Conservation (phyloP, 2,329 filamentous ascomycete genomes). For the Colletotrichum sp. region DNA sequence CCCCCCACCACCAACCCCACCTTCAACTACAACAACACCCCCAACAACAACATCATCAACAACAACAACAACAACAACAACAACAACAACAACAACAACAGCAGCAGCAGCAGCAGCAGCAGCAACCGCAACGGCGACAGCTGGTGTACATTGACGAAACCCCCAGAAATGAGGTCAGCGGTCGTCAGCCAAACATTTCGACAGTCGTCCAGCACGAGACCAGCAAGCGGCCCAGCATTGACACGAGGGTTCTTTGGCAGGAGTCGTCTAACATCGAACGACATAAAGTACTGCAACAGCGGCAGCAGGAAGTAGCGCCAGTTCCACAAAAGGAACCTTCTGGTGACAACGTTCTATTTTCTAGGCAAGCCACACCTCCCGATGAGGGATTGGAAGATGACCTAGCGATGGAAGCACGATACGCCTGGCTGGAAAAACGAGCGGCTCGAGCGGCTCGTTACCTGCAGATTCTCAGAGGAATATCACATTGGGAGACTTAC, state of each 20-base stretch:
- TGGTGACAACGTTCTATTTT: neutral
- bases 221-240: neutral
- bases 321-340: neutral
- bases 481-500: slow-evolving; percentile 63
- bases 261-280: neutral
- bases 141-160: neutral
- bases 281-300: neutral
- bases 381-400: neutral
- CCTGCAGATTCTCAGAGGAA: slow-evolving; percentile 13
- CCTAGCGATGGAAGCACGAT: neutral
- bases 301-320: neutral
- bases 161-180: neutral
- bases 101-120: too few species aligned
- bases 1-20: too few species aligned
- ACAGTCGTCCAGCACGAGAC: neutral
- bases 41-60: too few species aligned
- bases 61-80: too few species aligned
- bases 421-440: neutral
- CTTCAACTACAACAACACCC: too few species aligned
- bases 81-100: too few species aligned
- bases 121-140: neutral
- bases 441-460: slow-evolving; percentile 9
- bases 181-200: neutral
- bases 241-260: neutral
- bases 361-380: neutral